A percentile compares a stretch with the other conserved stretches of the same genome.
phyloP scores from a whole-genome alignment of 2,329 filamentous ascomycete species.

The Ophiostoma fasciatum region DNA sequence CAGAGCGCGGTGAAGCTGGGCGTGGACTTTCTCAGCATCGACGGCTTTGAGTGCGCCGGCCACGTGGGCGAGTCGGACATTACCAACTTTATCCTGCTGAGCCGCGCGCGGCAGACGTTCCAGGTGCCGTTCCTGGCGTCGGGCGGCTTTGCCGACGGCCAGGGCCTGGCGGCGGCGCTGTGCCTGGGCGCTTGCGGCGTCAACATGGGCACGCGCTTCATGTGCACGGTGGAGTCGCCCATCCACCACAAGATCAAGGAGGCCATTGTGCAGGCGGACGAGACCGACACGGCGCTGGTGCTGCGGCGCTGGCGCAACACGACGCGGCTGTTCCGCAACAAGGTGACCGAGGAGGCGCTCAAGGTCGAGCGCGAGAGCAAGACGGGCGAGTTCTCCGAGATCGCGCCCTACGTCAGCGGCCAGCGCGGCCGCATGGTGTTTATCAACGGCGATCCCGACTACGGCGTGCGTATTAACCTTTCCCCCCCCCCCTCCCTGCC shows the following conservation, averaged over 20 bases:
- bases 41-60: conserved; percentile 92
- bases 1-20: conserved; percentile 84
- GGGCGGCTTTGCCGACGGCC: conserved; percentile 87
- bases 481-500: not conserved
- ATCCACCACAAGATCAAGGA: conserved; percentile 91
- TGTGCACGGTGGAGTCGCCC: conserved; percentile 87
- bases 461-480: conserved; percentile 54
- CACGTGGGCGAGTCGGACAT: conserved; percentile 81
- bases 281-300: conserved; percentile 83
- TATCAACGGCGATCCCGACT: conserved; percentile 77
- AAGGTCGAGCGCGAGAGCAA: conserved; percentile 72
- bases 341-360: conserved; percentile 65
- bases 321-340: conserved; percentile 75
- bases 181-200: conserved; percentile 82
- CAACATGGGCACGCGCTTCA: conserved; percentile 98
- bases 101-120: conserved; percentile 69
- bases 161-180: conserved; percentile 82
- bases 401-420: conserved; percentile 76
- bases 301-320: conserved; percentile 90
- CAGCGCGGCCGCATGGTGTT: conserved; percentile 87
- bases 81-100: conserved; percentile 79
- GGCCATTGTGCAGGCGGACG: conserved; percentile 72
- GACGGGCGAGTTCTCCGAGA: conserved; percentile 77
- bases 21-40: conserved; percentile 91
- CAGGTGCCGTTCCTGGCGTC: conserved; percentile 87